phyloP scores from a whole-genome alignment of 2,329 filamentous ascomycete species.

The Fusarium fracticaudum region DNA sequence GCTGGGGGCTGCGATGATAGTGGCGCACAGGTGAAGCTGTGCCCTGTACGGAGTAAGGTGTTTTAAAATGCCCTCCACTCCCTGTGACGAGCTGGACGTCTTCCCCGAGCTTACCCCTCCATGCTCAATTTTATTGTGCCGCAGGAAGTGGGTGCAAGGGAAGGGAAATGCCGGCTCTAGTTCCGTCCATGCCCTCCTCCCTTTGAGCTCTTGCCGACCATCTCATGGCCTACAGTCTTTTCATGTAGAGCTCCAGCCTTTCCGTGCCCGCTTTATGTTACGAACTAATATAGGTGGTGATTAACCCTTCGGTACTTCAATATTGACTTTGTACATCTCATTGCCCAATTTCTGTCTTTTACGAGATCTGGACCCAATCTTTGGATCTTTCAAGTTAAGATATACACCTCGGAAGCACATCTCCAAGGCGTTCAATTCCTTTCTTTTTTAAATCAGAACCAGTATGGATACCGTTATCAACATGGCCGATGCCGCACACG shows the following conservation, averaged over 20 bases:
- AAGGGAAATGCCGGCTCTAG: conserved; percentile 26
- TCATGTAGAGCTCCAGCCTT: not conserved
- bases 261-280: conserved; percentile 5
- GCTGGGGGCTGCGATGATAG: not conserved
- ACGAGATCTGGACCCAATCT: not conserved
- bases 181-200: conserved; percentile 7
- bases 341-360: not conserved
- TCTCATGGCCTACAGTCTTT: not conserved
- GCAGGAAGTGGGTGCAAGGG: conserved; percentile 1
- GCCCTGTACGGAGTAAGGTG: conserved; percentile 6
- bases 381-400: not conserved
- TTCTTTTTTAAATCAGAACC: not conserved
- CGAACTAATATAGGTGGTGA: not conserved
- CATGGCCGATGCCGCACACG: conserved; percentile 83
- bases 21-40: conserved; percentile 11
- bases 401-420: not conserved
- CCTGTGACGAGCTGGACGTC: conserved; percentile 4
- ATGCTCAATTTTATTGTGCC: not conserved
- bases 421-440: conserved; percentile 1
- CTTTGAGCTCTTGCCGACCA: not conserved
- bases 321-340: conserved; percentile 17
- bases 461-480: conserved; percentile 91
- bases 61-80: not conserved
- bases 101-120: conserved; percentile 23
- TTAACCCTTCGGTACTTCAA: not conserved